Percentiles rank a stretch among this genome's conserved stretches.
These are phyloP conservation scores for Monilinia polystroma DNA, from an alignment of 2,329 filamentous ascomycete species.

Conservation along the genomic window DNA sequence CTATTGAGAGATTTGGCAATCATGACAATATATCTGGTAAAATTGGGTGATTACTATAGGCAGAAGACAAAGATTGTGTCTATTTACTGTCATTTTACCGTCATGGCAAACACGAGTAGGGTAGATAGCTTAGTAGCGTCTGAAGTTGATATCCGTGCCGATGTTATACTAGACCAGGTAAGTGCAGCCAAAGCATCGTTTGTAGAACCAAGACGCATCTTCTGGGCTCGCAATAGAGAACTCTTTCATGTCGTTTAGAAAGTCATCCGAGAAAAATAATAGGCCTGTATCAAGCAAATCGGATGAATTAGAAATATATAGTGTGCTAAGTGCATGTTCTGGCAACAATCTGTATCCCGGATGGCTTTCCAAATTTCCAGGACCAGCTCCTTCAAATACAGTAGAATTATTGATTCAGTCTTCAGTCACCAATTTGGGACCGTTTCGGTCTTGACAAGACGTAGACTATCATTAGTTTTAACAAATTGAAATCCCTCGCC, in stretches of 20 bases:
- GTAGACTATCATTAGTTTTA: constrained; percentile 15
- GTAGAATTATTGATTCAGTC: constrained; percentile 9
- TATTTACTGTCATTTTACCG: neutral
- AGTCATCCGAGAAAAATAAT: constrained; percentile 17
- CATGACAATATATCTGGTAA: neutral
- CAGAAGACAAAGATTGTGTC: neutral
- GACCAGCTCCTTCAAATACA: neutral
- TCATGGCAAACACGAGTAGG: neutral
- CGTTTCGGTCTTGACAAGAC: neutral
- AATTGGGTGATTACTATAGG: neutral
- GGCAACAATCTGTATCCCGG: constrained; percentile 3
- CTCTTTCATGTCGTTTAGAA: constrained; percentile 8
- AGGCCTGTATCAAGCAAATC: constrained; percentile 6
- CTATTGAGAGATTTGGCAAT: neutral
- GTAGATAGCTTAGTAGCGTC: neutral
- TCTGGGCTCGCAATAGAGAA: neutral
- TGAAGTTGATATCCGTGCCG: constrained; percentile 5
- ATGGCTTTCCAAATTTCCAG: neutral
- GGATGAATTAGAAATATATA: neutral
- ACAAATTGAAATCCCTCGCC: neutral
- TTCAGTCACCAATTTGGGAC: neutral
- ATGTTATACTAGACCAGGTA: constrained; percentile 4
- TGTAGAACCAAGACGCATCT: constrained; percentile 11
- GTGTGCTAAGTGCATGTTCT: neutral
- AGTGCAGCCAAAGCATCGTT: constrained; percentile 20